Base-by-base conservation (phyloP, 2,329 filamentous ascomycete species). In the Simplicillium sp. region DNA sequence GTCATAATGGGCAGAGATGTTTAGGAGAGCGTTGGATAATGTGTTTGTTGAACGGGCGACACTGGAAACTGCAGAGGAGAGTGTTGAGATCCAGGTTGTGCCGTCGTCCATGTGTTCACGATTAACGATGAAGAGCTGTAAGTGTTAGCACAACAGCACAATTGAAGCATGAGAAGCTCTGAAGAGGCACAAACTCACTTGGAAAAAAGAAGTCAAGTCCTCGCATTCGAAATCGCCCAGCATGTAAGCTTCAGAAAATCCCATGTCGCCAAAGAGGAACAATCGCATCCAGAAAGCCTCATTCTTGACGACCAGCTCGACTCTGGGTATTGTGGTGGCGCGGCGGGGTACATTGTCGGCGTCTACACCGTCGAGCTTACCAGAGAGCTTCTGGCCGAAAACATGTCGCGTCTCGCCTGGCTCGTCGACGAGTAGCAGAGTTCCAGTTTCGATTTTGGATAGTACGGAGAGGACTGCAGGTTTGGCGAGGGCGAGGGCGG, bases 181-280 rank as follows among this genome's bases (percentile, higher is more conserved):
- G 25, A 34, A 14, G 12, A 18, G n/a, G 13, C 29, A 14, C 11
- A 7, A n/a, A 45, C 61, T 51, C 54, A 80, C 75, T 55, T 75
- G 72, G 56, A 87, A 86, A 54, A 87, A 84, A 2, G 70, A 69
- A 2, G 78, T 80, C 49, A 87, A 55, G 54, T 86, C 74, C 11
- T 71, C 62, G 44, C 81, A 85, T 39, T 77, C 73, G 20, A 85
- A 69, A 55, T 87, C 82, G 35, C 77, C 78, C 13, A 86, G 66
- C 80, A 87, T 86, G 53, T 83, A 86, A 20, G 79, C 75, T 56
- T 84, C 78, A 11, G 81, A 76, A 47, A 87, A 84, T 3, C 82
- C 82, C 80, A 87, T 85, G 56, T 87, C 82, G 31, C 76, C 79
- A 53, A 84, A 84, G 20, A 87, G 60, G 36, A 81, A 68, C 39